Evolutionary conservation across 2,329 filamentous ascomycete species (phyloP), one percentile per base, ranked within the genome.

Genomic region (Conoideocrella luteorostrata): DNA sequence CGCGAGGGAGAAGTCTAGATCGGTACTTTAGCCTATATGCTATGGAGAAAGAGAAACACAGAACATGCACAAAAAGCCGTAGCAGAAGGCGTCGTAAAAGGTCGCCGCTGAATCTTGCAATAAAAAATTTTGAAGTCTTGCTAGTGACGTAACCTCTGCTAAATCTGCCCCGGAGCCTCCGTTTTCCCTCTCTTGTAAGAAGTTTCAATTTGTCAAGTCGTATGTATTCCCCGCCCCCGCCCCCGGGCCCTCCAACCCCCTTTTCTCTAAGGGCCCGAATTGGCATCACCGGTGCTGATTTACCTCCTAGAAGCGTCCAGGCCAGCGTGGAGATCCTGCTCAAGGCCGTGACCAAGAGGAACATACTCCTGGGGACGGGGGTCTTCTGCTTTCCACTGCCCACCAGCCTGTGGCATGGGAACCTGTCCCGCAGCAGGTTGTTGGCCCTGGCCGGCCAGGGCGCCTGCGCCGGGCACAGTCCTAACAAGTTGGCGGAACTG

Each of bases 401-500:
- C 59, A 22, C 63, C 65, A n/a, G 61, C 67, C 34, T 66, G 59
- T 1, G 74, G 77, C 57, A 79, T 73, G 20, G 75, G 76, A 35
- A 80, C 71, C 50, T 72, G 70, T 7, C 64, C 62, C 3, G 68
- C 58, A 11, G 49, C 62, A 26, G 54, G 52, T 37, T 60, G 65
- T 48, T 69, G 67, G 23, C 57, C 67, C 26, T 58, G 63, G 15
- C 56, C 64, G 30, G 54, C 59, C 18, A 51, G 55, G 18, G 55
- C 58, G 39, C 53, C 56, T 10, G 56, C 47, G 15, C 68, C 70
- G 7, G 74, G 71, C 1, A 67, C 71, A 20, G 71, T 78, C 40
- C 76, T 71, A 11, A 80, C 77, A 24, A 64, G 55, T 59, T 79
- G 74, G 50, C 93, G 81, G 80, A 98, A 98, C 52, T 82, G 77